A percentile compares a stretch with the other conserved stretches of the same genome.
These are phyloP conservation scores for Aciculoconidium aculeatum DNA, from an alignment of 805 yeast species.

Conservation along the genomic window DNA sequence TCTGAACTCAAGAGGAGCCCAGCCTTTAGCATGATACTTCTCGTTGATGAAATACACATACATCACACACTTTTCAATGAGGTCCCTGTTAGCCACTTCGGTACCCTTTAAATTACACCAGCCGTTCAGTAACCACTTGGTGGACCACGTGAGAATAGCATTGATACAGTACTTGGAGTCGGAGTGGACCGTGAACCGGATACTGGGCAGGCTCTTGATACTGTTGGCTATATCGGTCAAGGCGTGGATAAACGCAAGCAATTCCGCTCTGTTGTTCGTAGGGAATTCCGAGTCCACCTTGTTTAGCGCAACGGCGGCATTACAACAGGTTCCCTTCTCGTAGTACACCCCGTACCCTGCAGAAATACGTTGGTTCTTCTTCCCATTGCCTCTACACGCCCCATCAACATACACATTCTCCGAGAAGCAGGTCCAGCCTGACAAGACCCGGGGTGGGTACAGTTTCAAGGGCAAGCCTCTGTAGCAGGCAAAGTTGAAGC, in stretches of 20 bases:
- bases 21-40: constrained; percentile 26
- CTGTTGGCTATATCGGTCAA: constrained; percentile 34
- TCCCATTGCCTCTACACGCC: constrained; percentile 59
- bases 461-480: too few relatives aligned
- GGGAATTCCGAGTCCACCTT: constrained; percentile 36
- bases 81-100: constrained; percentile 46
- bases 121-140: constrained; percentile 50
- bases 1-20: constrained; percentile 37
- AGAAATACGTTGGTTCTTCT: constrained; percentile 20
- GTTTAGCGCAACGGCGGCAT: constrained; percentile 48
- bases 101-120: constrained; percentile 42
- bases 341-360: constrained; percentile 73
- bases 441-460: too few relatives aligned
- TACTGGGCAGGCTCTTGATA: neutral
- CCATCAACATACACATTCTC: too few relatives aligned
- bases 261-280: constrained; percentile 80
- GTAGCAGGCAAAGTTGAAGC: too few relatives aligned
- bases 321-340: constrained; percentile 49
- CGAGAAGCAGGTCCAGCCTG: too few relatives aligned
- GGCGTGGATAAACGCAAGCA: constrained; percentile 59
- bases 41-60: constrained; percentile 29
- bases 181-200: constrained; percentile 43
- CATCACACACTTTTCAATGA: constrained; percentile 31
- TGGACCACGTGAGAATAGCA: constrained; percentile 52
- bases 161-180: constrained; percentile 69